A percentile compares a stretch with the other conserved stretches of the same genome.
These are phyloP conservation scores for Avicennia marina DNA, from an alignment of 257 asterid species.

Conservation along the genomic window DNA sequence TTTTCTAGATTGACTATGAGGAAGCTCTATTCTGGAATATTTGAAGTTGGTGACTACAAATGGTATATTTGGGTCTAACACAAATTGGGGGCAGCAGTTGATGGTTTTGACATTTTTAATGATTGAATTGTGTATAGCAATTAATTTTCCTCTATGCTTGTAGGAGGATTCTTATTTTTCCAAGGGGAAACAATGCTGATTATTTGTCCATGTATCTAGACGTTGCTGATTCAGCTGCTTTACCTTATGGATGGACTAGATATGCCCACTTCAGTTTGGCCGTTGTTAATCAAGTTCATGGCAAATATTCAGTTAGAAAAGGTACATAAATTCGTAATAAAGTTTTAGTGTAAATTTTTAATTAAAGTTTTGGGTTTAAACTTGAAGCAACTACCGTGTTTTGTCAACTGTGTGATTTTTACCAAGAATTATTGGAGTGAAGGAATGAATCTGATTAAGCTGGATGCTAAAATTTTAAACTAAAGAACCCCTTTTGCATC, in stretches of 20 bases:
- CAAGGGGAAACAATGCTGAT: conserved; percentile 53
- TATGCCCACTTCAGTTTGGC: conserved; percentile 55
- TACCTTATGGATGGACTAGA: conserved; percentile 60
- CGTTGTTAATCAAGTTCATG: conserved; percentile 43
- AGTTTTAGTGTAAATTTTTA: no score
- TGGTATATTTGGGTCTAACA: conserved; percentile 60
- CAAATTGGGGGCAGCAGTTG: no score
- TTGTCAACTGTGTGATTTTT: no score
- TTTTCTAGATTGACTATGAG: conserved; percentile 61
- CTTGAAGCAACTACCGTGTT: background rate
- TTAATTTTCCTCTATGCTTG: background rate
- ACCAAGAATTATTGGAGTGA: no score
- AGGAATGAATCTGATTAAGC: no score
- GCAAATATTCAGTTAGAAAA: conserved; percentile 30
- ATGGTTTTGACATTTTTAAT: background rate
- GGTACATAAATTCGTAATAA: no score
- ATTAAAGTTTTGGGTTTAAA: background rate
- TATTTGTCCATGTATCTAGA: conserved; percentile 56
- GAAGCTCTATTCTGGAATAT: conserved; percentile 76
- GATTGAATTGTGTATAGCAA: background rate
- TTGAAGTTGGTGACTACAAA: conserved; percentile 76
- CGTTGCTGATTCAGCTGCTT: conserved; percentile 46
- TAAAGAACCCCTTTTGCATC: no score
- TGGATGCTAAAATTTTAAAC: no score
- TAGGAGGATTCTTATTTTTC: conserved; percentile 63